Evolutionary conservation across 2,329 filamentous ascomycete genomes (phyloP).

Genomic region (Aspergillus carbonarius): DNA sequence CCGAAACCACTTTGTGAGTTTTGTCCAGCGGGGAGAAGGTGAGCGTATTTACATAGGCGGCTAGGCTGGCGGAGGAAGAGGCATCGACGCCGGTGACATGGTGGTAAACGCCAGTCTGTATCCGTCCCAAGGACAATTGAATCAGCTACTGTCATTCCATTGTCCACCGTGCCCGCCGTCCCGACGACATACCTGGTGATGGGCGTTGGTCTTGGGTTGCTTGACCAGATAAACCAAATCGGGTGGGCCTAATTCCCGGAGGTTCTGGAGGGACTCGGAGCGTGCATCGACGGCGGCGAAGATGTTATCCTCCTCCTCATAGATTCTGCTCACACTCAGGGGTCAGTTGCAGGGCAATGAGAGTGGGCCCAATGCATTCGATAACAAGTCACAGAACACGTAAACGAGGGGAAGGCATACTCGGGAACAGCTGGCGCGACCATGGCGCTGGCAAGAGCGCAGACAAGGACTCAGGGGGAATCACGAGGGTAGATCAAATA

Average conservation of each 20-base stretch:
- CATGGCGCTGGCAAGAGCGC: constrained; percentile 52
- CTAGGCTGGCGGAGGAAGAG: constrained; percentile 93
- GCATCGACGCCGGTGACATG: constrained; percentile 97
- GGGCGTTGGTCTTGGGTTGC: constrained; percentile 59
- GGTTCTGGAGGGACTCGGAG: constrained; percentile 78
- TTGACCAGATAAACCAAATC: constrained; percentile 96
- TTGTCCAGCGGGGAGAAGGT: constrained; percentile 86
- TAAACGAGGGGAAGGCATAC: constrained; percentile 51
- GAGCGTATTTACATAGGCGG: constrained; percentile 96
- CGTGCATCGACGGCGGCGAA: constrained; percentile 83
- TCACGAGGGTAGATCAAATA: not conserved
- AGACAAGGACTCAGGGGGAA: constrained; percentile 8
- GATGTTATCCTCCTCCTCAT: constrained; percentile 80
- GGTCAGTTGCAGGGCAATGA: constrained; percentile 21
- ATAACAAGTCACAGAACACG: constrained; percentile 28
- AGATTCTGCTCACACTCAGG: constrained; percentile 62
- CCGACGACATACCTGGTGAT: constrained; percentile 52
- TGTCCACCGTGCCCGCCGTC: not conserved
- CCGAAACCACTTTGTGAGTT: constrained; percentile 85
- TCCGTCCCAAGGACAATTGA: constrained; percentile 2
- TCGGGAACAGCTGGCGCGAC: constrained; percentile 74
- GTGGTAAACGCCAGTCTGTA: constrained; percentile 86
- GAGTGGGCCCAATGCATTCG: constrained; percentile 18
- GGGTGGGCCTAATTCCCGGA: constrained; percentile 92
- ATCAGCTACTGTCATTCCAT: not conserved